Evolutionary conservation across 148 eudicot species (phyloP).

Genomic region (Salicornia ramosissima): DNA sequence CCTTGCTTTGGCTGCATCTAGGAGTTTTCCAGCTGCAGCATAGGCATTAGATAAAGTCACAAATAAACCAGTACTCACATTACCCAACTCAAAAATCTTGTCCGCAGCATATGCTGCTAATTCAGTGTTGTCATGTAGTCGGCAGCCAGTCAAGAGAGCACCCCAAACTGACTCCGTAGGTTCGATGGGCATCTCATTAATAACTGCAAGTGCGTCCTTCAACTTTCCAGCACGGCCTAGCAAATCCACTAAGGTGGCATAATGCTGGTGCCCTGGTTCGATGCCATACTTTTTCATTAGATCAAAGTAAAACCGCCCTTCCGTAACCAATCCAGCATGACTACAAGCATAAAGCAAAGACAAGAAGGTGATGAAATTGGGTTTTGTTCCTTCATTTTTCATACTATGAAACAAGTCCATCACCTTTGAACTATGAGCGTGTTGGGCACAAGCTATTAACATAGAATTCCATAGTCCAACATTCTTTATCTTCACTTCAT

Average conservation of each 20-base stretch:
- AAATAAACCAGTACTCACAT: conserved; percentile 65
- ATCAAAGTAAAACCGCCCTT: conserved; percentile 62
- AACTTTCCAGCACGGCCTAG: conserved; percentile 82
- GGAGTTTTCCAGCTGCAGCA: conserved; percentile 71
- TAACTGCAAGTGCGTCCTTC: conserved; percentile 51
- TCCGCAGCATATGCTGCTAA: conserved; percentile 84
- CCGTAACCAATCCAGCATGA: conserved; percentile 68
- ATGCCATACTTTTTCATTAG: conserved; percentile 59
- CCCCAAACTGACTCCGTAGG: conserved; percentile 92
- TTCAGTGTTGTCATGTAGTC: conserved; percentile 56
- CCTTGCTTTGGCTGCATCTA: conserved; percentile 83
- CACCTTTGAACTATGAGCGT: conserved; percentile 47
- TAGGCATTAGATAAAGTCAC: conserved; percentile 68
- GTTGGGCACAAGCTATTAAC: conserved; percentile 89
- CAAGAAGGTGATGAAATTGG: conserved; percentile 82
- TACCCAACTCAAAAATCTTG: conserved; percentile 60
- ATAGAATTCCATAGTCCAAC: conserved; percentile 88
- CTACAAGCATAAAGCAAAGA: conserved; percentile 77
- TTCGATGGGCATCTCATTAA: conserved; percentile 62
- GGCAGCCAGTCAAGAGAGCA: conserved; percentile 74
- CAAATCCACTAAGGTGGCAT: conserved; percentile 71
- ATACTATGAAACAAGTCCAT: conserved; percentile 47
- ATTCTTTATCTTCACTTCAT: conserved; percentile 46
- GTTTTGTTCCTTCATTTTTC: conserved; percentile 42
- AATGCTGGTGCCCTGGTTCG: conserved; percentile 75